These are phyloP conservation scores for Cordyceps cicadae DNA, from an alignment of 2,329 filamentous ascomycete species.

Conservation along the genomic window DNA sequence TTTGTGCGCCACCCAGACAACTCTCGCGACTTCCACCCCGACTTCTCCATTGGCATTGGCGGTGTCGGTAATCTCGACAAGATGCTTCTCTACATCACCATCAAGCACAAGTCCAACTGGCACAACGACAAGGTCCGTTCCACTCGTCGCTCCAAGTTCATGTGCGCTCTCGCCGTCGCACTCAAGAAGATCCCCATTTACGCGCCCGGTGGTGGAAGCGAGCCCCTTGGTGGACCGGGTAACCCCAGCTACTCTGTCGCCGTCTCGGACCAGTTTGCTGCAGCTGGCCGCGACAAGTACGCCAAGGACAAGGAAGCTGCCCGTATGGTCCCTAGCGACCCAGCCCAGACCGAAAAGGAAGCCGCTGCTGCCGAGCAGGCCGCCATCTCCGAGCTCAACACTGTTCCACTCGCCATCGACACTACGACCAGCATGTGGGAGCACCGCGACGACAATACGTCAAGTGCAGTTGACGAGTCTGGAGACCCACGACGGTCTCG, in stretches of 20 bases:
- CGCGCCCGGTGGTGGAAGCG: slow-evolving; percentile 64
- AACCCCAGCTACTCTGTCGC: slow-evolving; percentile 78
- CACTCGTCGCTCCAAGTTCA: slow-evolving; percentile 84
- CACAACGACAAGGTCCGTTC: slow-evolving; percentile 77
- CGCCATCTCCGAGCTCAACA: slow-evolving; percentile 39
- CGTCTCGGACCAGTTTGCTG: slow-evolving; percentile 61
- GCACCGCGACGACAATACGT: slow-evolving; percentile 20
- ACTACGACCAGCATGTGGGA: slow-evolving; percentile 18
- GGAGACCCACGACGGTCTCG: slow-evolving; percentile 25
- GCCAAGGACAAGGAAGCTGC: slow-evolving; percentile 52
- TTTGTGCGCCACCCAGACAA: slow-evolving; percentile 84
- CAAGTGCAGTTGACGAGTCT: slow-evolving; percentile 18
- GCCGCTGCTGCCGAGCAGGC: slow-evolving; percentile 31
- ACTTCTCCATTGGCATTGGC: slow-evolving; percentile 69
- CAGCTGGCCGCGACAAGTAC: slow-evolving; percentile 48
- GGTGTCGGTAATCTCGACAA: slow-evolving; percentile 83
- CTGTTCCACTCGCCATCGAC: slow-evolving; percentile 22
- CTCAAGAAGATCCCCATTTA: slow-evolving; percentile 82
- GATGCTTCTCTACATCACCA: slow-evolving; percentile 70
- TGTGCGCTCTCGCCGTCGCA: slow-evolving; percentile 82
- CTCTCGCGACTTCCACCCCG: slow-evolving; percentile 79
- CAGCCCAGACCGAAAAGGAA: slow-evolving; percentile 21
- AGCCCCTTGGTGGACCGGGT: slow-evolving; percentile 52
- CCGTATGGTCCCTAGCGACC: slow-evolving; percentile 51
- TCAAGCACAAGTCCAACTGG: slow-evolving; percentile 91